Base-by-base conservation (phyloP, 2,329 filamentous ascomycete genomes). In the Colletotrichum plurivorum region DNA sequence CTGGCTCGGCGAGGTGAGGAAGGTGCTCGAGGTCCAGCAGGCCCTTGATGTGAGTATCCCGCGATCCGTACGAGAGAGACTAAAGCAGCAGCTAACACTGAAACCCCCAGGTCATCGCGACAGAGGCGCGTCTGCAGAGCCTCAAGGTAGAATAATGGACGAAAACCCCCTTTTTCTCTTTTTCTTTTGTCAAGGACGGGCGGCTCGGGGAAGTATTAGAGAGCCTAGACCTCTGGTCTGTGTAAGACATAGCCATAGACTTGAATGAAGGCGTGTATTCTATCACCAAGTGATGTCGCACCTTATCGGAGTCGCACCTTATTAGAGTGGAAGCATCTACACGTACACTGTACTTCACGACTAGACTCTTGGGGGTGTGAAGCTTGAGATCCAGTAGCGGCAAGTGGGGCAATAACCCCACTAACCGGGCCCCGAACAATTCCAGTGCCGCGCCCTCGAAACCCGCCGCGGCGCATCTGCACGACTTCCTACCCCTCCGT, bases 1-100 rank as follows among this genome's bases (percentile, higher is more conserved):
- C 81, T 99, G 96, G 96, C 83, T 99, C 74, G 88, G 87, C 60
- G 96, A 99, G 85, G 93, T 94, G 71, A 90, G 96, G 79, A 93
- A 94, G 83, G 94, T 97, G 73, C 85, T 99, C 76, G 96, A 99
- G 84, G 96, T 98, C 73, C 92, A 93, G 83, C 96, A 99, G 84
- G 96, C 96, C 76, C 87, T 99, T 76, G 96, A 99, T 82, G 96
- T 97, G 82, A 90, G 91, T 88, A 72, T 59, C 57, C 60, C 22
- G n/a, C 59, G 54, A 20, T 61, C 22, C 58, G 46, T 43, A 27
- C 10, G 49, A 39, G 2, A 18, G 2, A 27, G n/a, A 39, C 4
- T 25, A 25, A 53, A 5, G n/a, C 20, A 18, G 18, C 6, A 27
- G 16, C 49, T 63, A 41, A 64, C 46, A 36, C 4, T 1, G 1